phyloP scores from a whole-genome alignment of 2,329 filamentous ascomycete species.

The Leptosphaerulina australis region DNA sequence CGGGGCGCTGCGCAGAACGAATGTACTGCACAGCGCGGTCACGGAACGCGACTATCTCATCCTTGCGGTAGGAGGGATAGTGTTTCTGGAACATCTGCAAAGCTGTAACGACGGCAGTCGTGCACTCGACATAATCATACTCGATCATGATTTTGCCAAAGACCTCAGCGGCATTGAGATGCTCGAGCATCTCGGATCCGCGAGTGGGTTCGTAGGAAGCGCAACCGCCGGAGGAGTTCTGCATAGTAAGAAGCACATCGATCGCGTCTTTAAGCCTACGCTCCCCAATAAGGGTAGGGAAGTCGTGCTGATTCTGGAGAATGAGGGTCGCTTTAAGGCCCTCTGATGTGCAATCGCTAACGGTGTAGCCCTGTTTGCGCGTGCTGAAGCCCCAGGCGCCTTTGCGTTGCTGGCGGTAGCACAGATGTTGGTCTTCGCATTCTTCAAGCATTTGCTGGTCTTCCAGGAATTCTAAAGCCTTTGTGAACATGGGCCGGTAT shows the following conservation, averaged over 20 bases:
- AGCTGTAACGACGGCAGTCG: slow-evolving; percentile 89
- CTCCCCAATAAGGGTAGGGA: slow-evolving; percentile 74
- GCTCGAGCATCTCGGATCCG: slow-evolving; percentile 77
- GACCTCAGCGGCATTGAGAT: slow-evolving; percentile 92
- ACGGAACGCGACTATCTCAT: slow-evolving; percentile 77
- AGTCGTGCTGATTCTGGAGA: slow-evolving; percentile 75
- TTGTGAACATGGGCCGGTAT: slow-evolving; percentile 82
- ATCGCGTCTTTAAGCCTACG: slow-evolving; percentile 84
- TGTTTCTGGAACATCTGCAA: slow-evolving; percentile 80
- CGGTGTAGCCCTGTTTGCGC: slow-evolving; percentile 88
- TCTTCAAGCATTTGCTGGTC: slow-evolving; percentile 90
- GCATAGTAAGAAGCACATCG: slow-evolving; percentile 88
- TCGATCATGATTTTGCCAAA: slow-evolving; percentile 98
- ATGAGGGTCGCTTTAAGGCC: slow-evolving; percentile 85
- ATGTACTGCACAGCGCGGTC: slow-evolving; percentile 80
- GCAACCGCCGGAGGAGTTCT: slow-evolving; percentile 84
- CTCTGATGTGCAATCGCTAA: slow-evolving; percentile 93
- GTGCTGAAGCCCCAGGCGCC: slow-evolving; percentile 97
- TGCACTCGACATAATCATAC: slow-evolving; percentile 98
- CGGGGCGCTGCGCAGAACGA: slow-evolving; percentile 73
- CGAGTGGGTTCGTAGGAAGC: slow-evolving; percentile 88
- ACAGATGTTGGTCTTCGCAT: slow-evolving; percentile 74
- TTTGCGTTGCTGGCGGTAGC: slow-evolving; percentile 89
- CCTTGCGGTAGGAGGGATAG: slow-evolving; percentile 78
- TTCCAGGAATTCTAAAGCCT: slow-evolving; percentile 84